A percentile compares a stretch with the other conserved stretches of the same genome.
Evolutionary conservation across 257 asterid genomes (phyloP).

Genomic region (Plectranthus barbatus): DNA sequence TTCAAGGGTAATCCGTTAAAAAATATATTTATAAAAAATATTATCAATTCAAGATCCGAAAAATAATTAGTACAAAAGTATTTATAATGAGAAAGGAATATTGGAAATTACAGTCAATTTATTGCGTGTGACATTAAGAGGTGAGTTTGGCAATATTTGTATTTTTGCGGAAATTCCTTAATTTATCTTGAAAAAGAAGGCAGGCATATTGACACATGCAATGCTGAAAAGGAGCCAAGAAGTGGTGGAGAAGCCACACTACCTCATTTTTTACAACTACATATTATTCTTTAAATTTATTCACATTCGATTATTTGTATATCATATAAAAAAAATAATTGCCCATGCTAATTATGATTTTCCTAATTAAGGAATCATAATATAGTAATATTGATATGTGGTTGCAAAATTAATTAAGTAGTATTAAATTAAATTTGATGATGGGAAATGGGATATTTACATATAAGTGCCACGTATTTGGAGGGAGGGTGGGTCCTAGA

Average conservation of each 20-base stretch:
- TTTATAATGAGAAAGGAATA: neutral
- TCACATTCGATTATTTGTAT: no score
- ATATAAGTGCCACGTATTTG: neutral
- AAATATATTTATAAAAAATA: no score
- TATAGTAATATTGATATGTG: neutral
- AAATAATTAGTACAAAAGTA: neutral
- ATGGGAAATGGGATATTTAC: no score
- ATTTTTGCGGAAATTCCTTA: neutral
- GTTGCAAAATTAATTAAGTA: neutral
- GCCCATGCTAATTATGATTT: no score
- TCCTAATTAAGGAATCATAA: no score
- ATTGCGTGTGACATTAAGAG: neutral
- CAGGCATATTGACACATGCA: constrained; percentile 16
- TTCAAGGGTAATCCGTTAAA: no score
- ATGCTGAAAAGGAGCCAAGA: constrained; percentile 2
- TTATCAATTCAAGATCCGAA: no score
- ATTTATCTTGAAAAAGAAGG: constrained; percentile 18
- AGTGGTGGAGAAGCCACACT: neutral
- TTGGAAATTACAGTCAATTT: neutral
- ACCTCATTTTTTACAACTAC: neutral
- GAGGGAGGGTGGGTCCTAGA: constrained; percentile 7
- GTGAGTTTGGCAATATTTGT: neutral
- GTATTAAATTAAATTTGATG: no score
- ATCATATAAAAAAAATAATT: no score
- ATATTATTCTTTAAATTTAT: neutral